Evolutionary conservation across 495 filamentous ascomycete genomes (phyloP), one percentile per base, ranked within the genome.

Genomic region (Daldinia decipiens): DNA sequence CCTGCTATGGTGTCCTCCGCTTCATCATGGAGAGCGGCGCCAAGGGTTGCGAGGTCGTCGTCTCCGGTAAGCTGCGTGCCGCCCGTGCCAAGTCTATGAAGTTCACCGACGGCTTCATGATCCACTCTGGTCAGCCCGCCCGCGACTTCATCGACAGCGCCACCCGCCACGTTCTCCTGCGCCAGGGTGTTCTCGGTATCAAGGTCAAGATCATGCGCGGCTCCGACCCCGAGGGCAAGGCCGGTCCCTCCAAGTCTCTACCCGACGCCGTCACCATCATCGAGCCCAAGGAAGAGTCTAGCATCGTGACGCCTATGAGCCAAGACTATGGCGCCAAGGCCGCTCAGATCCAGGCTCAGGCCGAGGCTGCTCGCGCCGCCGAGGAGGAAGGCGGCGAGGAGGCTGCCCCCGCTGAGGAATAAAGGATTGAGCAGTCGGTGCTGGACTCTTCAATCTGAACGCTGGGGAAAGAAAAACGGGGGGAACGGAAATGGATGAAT

Each of bases 171-270:
- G 95, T 99, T 74, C 94, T 99, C 65, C 94, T 99, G 81, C 92
- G 95, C 84, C 95, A 99, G 87, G 95, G 95, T 91, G 95, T 99
- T 73, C 88, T 99, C 65, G 95, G 95, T 86, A 98, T 99, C 89
- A 99, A 99, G 89, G 95, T 99, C 81, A 99, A 99, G 94, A 99
- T 99, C 87, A 99, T 99, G 95, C 95, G 95, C 82, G 96, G 96
- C 79, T 95, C 92, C 79, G 95, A 99, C 86, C 95, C 96, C 79
- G 95, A 99, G 86, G 95, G 95, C 89, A 99, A 99, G 90, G 87
- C 91, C 78, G 96, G 96, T 73, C 93, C 95, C 70, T 90, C 92
- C 83, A 98, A 98, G 88, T 91, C 94, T 73, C 91, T 99, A 64
- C 95, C 95, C 72, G 95, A 99, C 84, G 92, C 93, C 80, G 95